Evolutionary conservation across 2,329 filamentous ascomycete genomes (phyloP).

Genomic region (Cordyceps cicadae): DNA sequence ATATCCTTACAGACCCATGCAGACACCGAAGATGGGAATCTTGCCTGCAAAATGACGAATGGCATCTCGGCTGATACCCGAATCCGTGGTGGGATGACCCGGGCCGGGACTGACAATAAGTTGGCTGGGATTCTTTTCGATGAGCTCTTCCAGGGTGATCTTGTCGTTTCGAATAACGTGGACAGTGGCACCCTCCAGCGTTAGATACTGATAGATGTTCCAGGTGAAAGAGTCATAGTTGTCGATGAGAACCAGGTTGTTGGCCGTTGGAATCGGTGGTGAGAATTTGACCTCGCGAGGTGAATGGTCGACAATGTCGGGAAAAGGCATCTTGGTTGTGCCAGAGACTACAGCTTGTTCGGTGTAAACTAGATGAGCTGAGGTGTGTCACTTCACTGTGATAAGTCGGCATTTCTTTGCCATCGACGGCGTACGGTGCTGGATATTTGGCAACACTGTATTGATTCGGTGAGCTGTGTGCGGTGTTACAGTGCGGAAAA

Average conservation of each 20-base stretch:
- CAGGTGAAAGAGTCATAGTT: slow-evolving; percentile 99
- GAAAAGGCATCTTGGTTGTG: slow-evolving; percentile 36
- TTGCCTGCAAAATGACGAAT: slow-evolving; percentile 90
- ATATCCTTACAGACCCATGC: slow-evolving; percentile 78
- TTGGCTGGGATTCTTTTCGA: slow-evolving; percentile 80
- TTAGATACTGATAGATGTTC: slow-evolving; percentile 98
- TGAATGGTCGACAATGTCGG: slow-evolving; percentile 65
- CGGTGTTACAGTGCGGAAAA: background rate
- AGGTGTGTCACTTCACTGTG: background rate
- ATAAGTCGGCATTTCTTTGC: background rate
- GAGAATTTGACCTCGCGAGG: slow-evolving; percentile 74
- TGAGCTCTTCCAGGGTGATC: slow-evolving; percentile 74
- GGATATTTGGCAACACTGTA: background rate
- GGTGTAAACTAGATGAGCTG: background rate
- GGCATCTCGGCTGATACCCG: slow-evolving; percentile 85
- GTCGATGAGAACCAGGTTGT: slow-evolving; percentile 91
- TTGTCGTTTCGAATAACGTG: slow-evolving; percentile 90
- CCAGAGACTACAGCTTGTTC: background rate
- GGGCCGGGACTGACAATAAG: slow-evolving; percentile 92
- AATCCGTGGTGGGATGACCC: slow-evolving; percentile 84
- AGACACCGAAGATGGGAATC: slow-evolving; percentile 93
- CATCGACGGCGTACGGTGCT: background rate
- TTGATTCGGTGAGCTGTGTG: background rate
- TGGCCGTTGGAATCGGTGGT: slow-evolving; percentile 65
- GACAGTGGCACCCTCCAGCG: slow-evolving; percentile 88